phyloP scores from a whole-genome alignment of 371 early-diverging fungal genomes.

The Saksenaea oblongispora region DNA sequence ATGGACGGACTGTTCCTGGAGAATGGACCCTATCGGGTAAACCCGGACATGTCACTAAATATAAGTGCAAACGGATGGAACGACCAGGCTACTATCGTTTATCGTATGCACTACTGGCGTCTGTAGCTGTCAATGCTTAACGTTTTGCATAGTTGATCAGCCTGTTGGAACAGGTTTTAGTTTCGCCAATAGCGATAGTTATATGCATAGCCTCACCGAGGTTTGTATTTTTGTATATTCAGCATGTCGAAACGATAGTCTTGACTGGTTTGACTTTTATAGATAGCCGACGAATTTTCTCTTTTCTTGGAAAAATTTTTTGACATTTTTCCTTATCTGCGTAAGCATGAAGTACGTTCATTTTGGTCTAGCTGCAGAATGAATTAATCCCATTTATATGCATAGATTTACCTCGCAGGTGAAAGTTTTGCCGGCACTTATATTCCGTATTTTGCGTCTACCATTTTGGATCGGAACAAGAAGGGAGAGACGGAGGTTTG shows the following conservation, averaged over 20 bases:
- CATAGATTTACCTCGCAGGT: constrained; percentile 77
- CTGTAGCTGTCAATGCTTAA: background rate
- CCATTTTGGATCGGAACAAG: constrained; percentile 57
- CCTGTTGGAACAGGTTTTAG: constrained; percentile 87
- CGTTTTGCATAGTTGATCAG: constrained; percentile 70
- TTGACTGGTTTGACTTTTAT: background rate
- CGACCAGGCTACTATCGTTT: constrained; percentile 70
- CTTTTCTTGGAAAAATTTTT: constrained; percentile 67
- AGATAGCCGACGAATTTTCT: constrained; percentile 59
- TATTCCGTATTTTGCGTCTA: constrained; percentile 77
- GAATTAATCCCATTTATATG: background rate
- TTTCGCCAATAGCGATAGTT: constrained; percentile 45
- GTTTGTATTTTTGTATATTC: constrained; percentile 18
- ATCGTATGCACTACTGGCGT: constrained; percentile 39
- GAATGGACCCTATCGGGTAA: constrained; percentile 75
- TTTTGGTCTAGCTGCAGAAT: constrained; percentile 12
- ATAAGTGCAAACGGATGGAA: constrained; percentile 70
- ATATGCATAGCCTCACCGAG: constrained; percentile 41
- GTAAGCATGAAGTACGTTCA: constrained; percentile 46
- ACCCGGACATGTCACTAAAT: constrained; percentile 44
- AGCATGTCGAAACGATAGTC: background rate
- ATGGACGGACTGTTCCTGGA: constrained; percentile 89
- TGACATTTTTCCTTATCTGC: constrained; percentile 60
- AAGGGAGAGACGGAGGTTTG: constrained; percentile 22
- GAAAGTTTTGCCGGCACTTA: constrained; percentile 89